Conservation (phyloP, 768 basidiomycete species). For the Mrakia hoshinonis region DNA sequence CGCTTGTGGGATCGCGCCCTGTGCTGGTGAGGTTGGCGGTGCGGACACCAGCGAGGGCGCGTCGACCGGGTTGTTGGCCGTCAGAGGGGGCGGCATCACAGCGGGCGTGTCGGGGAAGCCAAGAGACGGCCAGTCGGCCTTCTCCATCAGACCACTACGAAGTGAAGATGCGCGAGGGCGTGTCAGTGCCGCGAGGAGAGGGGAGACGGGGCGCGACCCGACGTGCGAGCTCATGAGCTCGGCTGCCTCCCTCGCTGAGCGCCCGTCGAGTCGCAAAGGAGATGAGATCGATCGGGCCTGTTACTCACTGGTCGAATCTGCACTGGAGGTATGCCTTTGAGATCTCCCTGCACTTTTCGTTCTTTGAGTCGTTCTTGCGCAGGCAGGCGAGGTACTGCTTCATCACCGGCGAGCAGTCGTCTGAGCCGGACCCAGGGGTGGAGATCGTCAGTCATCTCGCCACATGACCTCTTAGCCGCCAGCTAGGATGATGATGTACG, state of each 20-base stretch:
- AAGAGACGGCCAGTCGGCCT: conserved; percentile 23
- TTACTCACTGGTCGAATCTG: conserved; percentile 28
- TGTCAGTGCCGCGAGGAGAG: no score
- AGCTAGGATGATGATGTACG: no score
- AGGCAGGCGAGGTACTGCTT: conserved; percentile 27
- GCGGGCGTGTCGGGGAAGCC: conserved; percentile 19
- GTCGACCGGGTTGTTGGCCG: background rate
- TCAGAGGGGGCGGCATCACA: background rate
- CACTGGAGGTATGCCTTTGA: conserved; percentile 28
- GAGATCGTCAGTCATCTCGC: background rate
- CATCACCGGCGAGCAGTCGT: conserved; percentile 28
- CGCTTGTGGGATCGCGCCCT: background rate
- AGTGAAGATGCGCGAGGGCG: background rate
- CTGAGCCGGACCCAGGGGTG: background rate
- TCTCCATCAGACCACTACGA: conserved; percentile 28
- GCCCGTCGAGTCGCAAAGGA: no score
- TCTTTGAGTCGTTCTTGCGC: conserved; percentile 9
- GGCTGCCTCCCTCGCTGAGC: background rate
- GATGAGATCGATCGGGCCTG: background rate
- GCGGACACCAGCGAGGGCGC: background rate
- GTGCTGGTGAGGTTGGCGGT: background rate
- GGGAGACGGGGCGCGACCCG: background rate
- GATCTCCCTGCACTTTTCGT: conserved; percentile 27
- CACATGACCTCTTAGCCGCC: no score
- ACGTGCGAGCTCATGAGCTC: background rate